Evolutionary conservation across 306 rosid genomes (phyloP), one percentile per base, ranked within the genome.

Genomic region (Prinsepia uniflora): DNA sequence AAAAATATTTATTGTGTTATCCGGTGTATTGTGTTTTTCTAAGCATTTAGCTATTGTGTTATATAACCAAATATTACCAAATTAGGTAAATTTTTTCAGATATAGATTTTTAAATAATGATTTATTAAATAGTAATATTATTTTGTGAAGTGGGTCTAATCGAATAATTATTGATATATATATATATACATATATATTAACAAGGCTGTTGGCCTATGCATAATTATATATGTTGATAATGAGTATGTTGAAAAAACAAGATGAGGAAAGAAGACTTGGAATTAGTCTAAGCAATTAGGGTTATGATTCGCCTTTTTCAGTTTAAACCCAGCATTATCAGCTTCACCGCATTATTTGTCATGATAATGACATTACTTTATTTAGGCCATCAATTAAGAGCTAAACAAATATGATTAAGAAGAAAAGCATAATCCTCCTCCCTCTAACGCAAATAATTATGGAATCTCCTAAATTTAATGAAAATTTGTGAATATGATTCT

Each of bases 281-380:
- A 56, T 42, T 41, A 42, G 77, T 41, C 46, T 56, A 45, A 45
- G 49, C 46, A 19, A 5, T 7, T 24, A 17, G 24, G 46, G 47
- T 15, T 43, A 63, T 50, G 36, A 72, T 62, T 54, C 24, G 44
- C 17, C 36, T 30, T 61, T 69, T 53, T 17, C 20, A 20, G 44
- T 53, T 39, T 63, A 39, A 63, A 63, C 40, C 47, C 62, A 40
- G 44, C 73, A 45, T 10, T 40, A 15, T 34, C 22, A 57, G 45
- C 7, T 14, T 49, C 36, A 60, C 8, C 39, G 14, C 58, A 44
- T 19, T 65, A 18, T 45, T 75, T 59, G 20, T 65, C 53, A 36
- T 67, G 75, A 67, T 52, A 44, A 68, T 43, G 82, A 67, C 74
- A 45, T 18, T 59, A 59, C 66, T 72, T 73, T 52, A 66, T 41